Evolutionary conservation across 805 yeast genomes (phyloP), one percentile per base, ranked within the genome.

Genomic region (Pachysolen tannophilus): DNA sequence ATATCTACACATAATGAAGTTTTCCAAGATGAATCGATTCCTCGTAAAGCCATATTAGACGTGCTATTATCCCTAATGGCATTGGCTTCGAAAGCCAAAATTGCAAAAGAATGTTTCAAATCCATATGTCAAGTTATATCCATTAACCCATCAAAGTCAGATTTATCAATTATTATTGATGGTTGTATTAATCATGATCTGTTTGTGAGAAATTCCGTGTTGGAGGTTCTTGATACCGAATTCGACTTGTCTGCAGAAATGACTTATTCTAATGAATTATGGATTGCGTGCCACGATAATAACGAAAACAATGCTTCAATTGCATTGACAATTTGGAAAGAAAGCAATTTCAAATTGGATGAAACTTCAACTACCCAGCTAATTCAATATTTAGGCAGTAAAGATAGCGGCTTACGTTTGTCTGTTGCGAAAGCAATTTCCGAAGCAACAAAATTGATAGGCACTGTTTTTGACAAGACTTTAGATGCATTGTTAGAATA

Each of bases 141-240:
- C 1, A 65, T 78, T 15, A 72, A 76, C 35, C 69, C 78, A 33
- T 61, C 74, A 0, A 55, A 57, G 1, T 56, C 48, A 3, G 97
- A 90, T 52, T 55, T 85, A 42, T 47, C 60, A 13, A 52, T 82
- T 8, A 59, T 87, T 18, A 58, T 87, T 23, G 58, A 65, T 8
- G 73, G 72, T 24, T 50, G 77, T 8, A 58, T 86, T 18, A 64
- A 80, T 0, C 72, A 83, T 0, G 80, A 77, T 41, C 58, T 63
- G 4, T 83, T 82, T 58, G 94, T 86, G 7, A 77, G 95, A 43
- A 67, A 76, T 8, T 72, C 95, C 1, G 72, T 88, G 28, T 64
- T 92, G 43, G 97, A 92, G 53, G 80, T 80, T 7, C 53, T 90
- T 20, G 97, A 90, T 54, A 74, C 86, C 33, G 97, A 92, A 50